Base-by-base conservation (phyloP, 768 basidiomycete species). In the Calocera viscosa region DNA sequence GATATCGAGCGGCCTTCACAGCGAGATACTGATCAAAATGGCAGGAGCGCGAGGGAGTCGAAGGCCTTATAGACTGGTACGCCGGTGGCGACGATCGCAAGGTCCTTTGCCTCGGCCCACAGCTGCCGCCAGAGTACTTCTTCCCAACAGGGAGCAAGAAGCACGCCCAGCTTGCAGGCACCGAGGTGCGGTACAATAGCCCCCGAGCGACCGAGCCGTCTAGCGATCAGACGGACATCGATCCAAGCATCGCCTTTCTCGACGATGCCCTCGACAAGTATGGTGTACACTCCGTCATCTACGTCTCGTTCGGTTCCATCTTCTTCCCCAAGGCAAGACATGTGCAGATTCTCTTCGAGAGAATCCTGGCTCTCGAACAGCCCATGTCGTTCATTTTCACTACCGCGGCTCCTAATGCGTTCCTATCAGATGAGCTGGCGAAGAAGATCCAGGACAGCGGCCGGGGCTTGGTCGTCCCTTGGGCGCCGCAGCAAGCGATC, bases 401-500 rank as follows among this genome's bases (percentile, higher is more conserved):
- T 47, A 24, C 43, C 40, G 71, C 70, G 19, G 66, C 70, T 1
- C 69, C 68, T 0, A 10, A 68, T 1, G 70, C 70, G 0, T 5
- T 32, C 16, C 38, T 74, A 14, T 70, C 73, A 14, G 70, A 72
- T 7, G 66, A 69, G 12, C 26, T 73, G 22, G 53, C 40, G n/a
- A 30, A 67, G 60, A 71, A 69, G 63, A 64, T 72, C 10, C 30
- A 67, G 35, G 49, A 64, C 14, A 71, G 69, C 19, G 70, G 70
- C 17, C 38, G 68, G 28, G 74, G 72, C 0, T 1, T 73, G n/a
- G 43, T 74, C 32, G 67, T 72, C 10, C 65, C 68, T 0, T 74
- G 72, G 74, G 64, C 71, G 1, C 74, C 74, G 5, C 74, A 74
- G 39, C 72, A 74, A 49, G 41, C 67, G 1, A 69, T 73, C 38